These are phyloP conservation scores for Olyra latifolia DNA, from an alignment of 176 grass and related monocot species.

Conservation along the genomic window DNA sequence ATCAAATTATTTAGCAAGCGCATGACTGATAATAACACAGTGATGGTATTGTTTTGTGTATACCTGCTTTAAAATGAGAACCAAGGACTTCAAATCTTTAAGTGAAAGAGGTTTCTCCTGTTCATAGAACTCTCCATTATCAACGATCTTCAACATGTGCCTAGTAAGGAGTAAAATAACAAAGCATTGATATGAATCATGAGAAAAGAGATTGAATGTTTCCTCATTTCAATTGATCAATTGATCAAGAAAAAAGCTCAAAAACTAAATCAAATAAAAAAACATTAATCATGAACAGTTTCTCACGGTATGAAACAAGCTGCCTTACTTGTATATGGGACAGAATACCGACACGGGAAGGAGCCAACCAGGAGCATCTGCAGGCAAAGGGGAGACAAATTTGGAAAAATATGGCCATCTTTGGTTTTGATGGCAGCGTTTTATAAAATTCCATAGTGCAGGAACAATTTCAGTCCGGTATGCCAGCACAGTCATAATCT, in stretches of 20 bases:
- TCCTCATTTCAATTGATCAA: neutral
- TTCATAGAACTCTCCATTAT: constrained; percentile 96
- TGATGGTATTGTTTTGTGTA: neutral
- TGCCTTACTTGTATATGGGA: constrained; percentile 92
- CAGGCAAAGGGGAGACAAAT: constrained; percentile 50
- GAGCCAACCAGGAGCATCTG: constrained; percentile 74
- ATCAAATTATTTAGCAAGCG: neutral
- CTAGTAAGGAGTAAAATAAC: constrained; percentile 45
- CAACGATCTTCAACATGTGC: constrained; percentile 93
- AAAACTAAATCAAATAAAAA: constrained; percentile 21
- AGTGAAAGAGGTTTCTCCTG: constrained; percentile 91
- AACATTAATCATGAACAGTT: constrained; percentile 9
- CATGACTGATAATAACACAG: neutral
- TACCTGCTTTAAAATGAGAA: constrained; percentile 98
- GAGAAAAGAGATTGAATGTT: neutral
- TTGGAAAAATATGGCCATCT: constrained; percentile 80
- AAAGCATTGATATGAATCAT: constrained; percentile 20
- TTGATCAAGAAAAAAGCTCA: constrained; percentile 5
- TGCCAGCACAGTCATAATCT: constrained; percentile 73
- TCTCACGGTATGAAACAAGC: neutral
- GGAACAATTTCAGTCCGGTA: constrained; percentile 98
- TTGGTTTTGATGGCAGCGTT: constrained; percentile 74
- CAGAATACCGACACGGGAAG: constrained; percentile 93
- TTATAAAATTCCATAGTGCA: constrained; percentile 90
- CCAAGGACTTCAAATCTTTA: constrained; percentile 76